Base-by-base conservation (phyloP, 2,329 filamentous ascomycete species). In the Aaosphaeria pasadenensis region DNA sequence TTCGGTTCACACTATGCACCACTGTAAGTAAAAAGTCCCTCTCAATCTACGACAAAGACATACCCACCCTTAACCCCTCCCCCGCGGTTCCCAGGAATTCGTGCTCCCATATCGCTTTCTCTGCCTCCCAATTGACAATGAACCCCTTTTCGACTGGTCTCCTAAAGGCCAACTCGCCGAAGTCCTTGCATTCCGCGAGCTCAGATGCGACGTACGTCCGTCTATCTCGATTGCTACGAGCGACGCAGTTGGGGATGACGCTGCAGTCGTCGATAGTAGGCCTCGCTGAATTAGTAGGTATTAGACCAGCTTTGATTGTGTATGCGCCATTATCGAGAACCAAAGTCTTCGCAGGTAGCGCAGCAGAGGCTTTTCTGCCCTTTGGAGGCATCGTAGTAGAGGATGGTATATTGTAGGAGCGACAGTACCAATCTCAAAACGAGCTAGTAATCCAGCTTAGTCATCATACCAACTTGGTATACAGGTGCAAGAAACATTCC, bases 61-160 rank as follows among this genome's bases (percentile, higher is more conserved):
- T 59, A 65, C 60, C 64, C 60, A 72, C 71, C 59, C 77, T 80
- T 57, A 84, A 73, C 30, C 79, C 77, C n/a, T 83, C 83, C 56
- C 82, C 82, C 49, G 80, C 76, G 55, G 87, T 84, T 56, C 87
- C 84, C 59, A 95, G 86, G 63, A 97, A 88, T 51, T 91, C 86
- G 58, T 86, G 84, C 62, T 96, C 91, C 94, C 94, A 99, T 44
- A 99, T 89, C 63, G 94, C 91, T 71, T 89, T 92, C 74, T 99
- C 84, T 0, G 88, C 86, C 71, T 99, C 94, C 94, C 94, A 99
- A 65, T 92, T 96, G 52, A 97, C 91, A 43, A 97, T 79, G 64
- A 89, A 97, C 6, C 94, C 94, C 71, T 91, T 95, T 71, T 99
- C 94, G 1, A 97, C 88, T 0, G 94, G 94, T 0, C 92, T 79